Percentiles rank a stretch among this genome's conserved stretches.
Evolutionary conservation across 2,329 filamentous ascomycete genomes (phyloP).

Genomic region (Xylariaceae sp.): DNA sequence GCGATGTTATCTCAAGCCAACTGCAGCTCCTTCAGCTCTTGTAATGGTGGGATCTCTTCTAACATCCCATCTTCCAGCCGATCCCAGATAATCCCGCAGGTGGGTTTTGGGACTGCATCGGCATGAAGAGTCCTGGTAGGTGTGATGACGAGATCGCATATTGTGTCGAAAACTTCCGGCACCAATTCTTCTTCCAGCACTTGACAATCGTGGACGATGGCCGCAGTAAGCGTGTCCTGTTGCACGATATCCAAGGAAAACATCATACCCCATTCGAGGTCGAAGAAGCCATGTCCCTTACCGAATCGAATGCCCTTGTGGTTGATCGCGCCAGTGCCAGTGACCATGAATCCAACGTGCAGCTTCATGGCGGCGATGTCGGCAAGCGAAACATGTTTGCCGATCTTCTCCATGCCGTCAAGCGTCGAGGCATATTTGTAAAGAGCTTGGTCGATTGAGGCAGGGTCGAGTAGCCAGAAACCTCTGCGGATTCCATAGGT

Average conservation of each 20-base stretch:
- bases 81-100: slow-evolving; percentile 33
- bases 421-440: slow-evolving; percentile 32
- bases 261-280: slow-evolving; percentile 39
- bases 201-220: slow-evolving; percentile 38
- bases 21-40: slow-evolving; percentile 10
- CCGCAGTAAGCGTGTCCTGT: slow-evolving; percentile 23
- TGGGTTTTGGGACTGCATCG: slow-evolving; percentile 27
- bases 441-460: slow-evolving; percentile 21
- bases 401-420: slow-evolving; percentile 41
- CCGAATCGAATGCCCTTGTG: slow-evolving; percentile 33
- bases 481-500: slow-evolving; percentile 38
- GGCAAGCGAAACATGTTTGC: slow-evolving; percentile 27
- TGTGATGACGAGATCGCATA: slow-evolving; percentile 37
- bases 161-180: slow-evolving; percentile 34
- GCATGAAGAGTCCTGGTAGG: slow-evolving; percentile 27
- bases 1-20: too few relatives aligned
- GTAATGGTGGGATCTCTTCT: slow-evolving; percentile 28
- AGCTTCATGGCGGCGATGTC: slow-evolving; percentile 28
- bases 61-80: slow-evolving; percentile 30
- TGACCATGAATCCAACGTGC: slow-evolving; percentile 32
- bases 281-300: slow-evolving; percentile 37
- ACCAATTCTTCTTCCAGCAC: slow-evolving; percentile 32
- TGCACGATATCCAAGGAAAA: slow-evolving; percentile 28
- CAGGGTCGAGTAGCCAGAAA: slow-evolving; percentile 36
- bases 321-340: slow-evolving; percentile 36